These are phyloP conservation scores for Pseudogymnoascus verrucosus DNA, from an alignment of 2,329 filamentous ascomycete genomes.

Conservation along the genomic window DNA sequence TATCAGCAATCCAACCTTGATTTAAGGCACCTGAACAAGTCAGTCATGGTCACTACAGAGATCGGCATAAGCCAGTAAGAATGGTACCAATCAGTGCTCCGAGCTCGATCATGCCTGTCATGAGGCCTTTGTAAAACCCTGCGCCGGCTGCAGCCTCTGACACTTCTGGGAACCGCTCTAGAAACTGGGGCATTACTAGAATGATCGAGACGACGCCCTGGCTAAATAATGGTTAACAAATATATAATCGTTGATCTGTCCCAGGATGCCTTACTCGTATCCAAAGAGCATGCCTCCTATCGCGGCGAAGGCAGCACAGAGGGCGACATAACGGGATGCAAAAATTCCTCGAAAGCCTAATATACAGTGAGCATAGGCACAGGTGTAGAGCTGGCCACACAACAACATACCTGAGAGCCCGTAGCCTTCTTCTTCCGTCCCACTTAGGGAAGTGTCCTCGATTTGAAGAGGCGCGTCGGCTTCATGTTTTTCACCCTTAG, in stretches of 20 bases:
- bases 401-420: not conserved
- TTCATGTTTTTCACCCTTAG: not conserved
- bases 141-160: constrained; percentile 26
- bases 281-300: constrained; percentile 36
- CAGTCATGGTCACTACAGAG: not conserved
- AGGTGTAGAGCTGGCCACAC: not conserved
- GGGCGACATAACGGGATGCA: constrained; percentile 26
- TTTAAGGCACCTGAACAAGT: constrained; percentile 30
- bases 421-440: not conserved
- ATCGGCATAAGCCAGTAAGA: not conserved
- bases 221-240: not conserved
- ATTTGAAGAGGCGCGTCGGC: not conserved
- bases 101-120: constrained; percentile 48
- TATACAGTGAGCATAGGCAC: constrained; percentile 10
- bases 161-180: constrained; percentile 28
- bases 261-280: constrained; percentile 22
- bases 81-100: constrained; percentile 34
- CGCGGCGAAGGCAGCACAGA: constrained; percentile 29
- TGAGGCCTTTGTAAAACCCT: constrained; percentile 19
- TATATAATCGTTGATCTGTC: not conserved
- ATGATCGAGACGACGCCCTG: constrained; percentile 36
- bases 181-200: constrained; percentile 30
- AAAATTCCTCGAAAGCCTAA: constrained; percentile 28
- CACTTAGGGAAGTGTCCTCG: not conserved
- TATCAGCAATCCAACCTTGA: constrained; percentile 42